A percentile compares a stretch with the other conserved stretches of the same genome.
Conservation (phyloP, 768 basidiomycete species). For the Amanita muscaria region DNA sequence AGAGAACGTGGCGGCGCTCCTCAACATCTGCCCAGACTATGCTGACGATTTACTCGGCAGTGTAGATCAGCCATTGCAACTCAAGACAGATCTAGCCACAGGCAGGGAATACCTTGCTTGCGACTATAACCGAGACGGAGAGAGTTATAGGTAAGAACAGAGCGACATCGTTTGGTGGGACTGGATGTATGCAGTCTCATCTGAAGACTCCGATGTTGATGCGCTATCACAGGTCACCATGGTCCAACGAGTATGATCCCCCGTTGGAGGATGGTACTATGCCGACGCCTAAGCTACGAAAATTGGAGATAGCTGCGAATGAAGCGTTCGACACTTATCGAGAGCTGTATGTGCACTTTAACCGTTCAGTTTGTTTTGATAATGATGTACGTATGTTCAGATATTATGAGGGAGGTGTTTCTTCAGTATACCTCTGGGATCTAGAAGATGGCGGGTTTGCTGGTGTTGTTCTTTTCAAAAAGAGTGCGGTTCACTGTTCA, state of each 20-base stretch:
- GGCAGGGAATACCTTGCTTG: conserved; percentile 90
- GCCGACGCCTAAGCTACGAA: conserved; percentile 77
- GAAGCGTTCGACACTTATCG: conserved; percentile 97
- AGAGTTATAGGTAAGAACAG: conserved; percentile 68
- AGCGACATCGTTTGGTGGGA: background rate
- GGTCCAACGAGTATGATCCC: conserved; percentile 96
- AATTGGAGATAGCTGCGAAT: conserved; percentile 88
- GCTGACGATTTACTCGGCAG: conserved; percentile 92
- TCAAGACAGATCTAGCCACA: conserved; percentile 69
- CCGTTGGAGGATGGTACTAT: conserved; percentile 82
- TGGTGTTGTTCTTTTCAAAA: conserved; percentile 93
- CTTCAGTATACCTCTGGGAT: conserved; percentile 97
- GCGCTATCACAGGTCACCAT: conserved; percentile 86
- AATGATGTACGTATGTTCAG: conserved; percentile 24
- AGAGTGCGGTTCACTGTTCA: conserved; percentile 44
- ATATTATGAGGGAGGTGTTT: conserved; percentile 98
- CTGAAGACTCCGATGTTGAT: no score
- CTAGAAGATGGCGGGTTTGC: conserved; percentile 94
- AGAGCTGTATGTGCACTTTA: conserved; percentile 57
- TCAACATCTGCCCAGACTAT: conserved; percentile 81
- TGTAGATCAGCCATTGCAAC: conserved; percentile 88
- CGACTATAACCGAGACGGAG: conserved; percentile 89
- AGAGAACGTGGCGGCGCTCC: conserved; percentile 77
- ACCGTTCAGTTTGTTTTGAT: background rate
- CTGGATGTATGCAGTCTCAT: conserved; percentile 5